A percentile compares a stretch with the other conserved stretches of the same genome.
Conservation (phyloP, 2,329 filamentous ascomycete genomes). For the Cordyceps fumosorosea region DNA sequence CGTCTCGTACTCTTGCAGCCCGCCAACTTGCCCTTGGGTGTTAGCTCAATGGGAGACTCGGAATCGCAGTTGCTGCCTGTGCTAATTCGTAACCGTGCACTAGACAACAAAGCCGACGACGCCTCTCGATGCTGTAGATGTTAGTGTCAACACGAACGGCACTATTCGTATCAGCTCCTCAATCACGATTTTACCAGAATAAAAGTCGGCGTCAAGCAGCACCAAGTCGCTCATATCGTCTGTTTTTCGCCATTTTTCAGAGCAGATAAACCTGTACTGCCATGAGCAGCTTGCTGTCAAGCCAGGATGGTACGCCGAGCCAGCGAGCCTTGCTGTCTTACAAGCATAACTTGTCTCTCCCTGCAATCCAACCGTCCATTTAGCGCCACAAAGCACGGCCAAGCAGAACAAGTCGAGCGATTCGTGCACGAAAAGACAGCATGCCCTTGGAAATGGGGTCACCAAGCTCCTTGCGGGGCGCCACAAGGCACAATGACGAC, state of each 20-base stretch:
- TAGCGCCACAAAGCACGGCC: neutral
- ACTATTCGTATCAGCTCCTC: too few species aligned
- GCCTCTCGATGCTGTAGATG: too few species aligned
- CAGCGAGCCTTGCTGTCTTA: neutral
- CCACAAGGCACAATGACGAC: conserved; percentile 13
- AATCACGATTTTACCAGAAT: too few species aligned
- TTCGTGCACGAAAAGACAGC: neutral
- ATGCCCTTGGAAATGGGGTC: neutral
- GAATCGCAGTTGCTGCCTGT: too few species aligned
- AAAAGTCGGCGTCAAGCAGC: too few species aligned
- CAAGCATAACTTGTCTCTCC: neutral
- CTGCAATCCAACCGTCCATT: neutral
- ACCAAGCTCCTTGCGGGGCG: neutral
- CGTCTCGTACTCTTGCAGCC: conserved; percentile 1
- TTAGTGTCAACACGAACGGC: too few species aligned
- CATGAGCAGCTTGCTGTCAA: neutral
- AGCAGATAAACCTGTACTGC: too few species aligned
- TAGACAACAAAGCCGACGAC: too few species aligned
- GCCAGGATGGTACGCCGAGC: neutral
- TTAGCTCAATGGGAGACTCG: too few species aligned
- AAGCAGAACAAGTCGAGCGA: neutral
- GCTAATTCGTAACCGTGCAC: too few species aligned
- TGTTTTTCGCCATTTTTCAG: too few species aligned
- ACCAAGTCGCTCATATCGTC: too few species aligned
- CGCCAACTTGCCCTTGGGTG: neutral